These are phyloP conservation scores for Diaporthe aspalathi DNA, from an alignment of 2,329 filamentous ascomycete species.

Conservation along the genomic window DNA sequence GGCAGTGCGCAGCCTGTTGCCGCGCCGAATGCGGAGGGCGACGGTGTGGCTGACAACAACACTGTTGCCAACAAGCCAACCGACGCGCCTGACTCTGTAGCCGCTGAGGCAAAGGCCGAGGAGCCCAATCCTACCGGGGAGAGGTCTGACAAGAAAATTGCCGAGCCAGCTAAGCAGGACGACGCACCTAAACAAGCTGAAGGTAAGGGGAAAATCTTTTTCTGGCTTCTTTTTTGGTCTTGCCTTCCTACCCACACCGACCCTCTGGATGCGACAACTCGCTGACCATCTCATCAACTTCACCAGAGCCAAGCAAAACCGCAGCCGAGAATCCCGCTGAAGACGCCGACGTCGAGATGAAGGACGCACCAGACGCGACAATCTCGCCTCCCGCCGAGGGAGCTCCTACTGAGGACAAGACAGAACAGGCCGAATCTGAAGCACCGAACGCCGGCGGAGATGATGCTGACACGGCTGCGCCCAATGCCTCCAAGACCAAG, in stretches of 20 bases:
- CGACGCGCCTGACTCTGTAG: constrained; percentile 26
- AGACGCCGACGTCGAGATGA: constrained; percentile 70
- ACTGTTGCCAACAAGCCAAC: constrained; percentile 29
- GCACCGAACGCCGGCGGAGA: constrained; percentile 46
- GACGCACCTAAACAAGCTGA: constrained; percentile 41
- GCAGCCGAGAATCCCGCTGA: constrained; percentile 46
- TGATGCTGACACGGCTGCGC: constrained; percentile 49
- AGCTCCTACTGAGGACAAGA: constrained; percentile 47
- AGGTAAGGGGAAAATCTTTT: constrained; percentile 40
- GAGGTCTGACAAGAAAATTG: constrained; percentile 32
- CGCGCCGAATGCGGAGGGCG: constrained; percentile 37
- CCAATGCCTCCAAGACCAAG: constrained; percentile 57
- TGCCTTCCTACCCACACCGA: background rate
- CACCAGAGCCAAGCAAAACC: constrained; percentile 47
- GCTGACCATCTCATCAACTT: constrained; percentile 45
- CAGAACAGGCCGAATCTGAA: constrained; percentile 43
- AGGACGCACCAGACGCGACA: constrained; percentile 73
- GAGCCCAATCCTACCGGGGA: constrained; percentile 33
- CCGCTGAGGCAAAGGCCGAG: constrained; percentile 39
- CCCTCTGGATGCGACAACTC: background rate
- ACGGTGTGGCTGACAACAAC: constrained; percentile 21
- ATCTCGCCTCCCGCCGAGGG: constrained; percentile 46
- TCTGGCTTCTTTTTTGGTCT: background rate
- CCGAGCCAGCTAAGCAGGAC: constrained; percentile 34
- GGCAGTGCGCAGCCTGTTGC: constrained; percentile 38